Conservation (phyloP, 257 asterid species). For the Capsicum rhomboideum region DNA sequence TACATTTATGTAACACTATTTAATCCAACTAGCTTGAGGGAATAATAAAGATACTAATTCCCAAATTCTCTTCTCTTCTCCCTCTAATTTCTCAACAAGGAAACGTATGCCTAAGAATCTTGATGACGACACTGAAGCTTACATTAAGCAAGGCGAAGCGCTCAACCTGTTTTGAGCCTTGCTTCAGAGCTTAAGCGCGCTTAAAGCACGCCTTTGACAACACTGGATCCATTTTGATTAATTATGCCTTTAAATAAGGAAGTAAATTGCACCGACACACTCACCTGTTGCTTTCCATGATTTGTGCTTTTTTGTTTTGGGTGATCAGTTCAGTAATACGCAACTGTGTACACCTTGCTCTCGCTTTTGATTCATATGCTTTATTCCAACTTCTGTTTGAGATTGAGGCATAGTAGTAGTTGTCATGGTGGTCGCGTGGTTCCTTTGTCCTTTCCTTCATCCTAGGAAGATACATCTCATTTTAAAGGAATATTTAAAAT, state of each 20-base stretch:
- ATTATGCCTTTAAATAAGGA: background rate
- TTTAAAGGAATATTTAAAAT: background rate
- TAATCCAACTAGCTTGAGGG: too few relatives aligned
- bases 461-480: background rate
- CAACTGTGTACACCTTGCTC: background rate
- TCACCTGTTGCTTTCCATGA: background rate
- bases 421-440: background rate
- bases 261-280: background rate
- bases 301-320: background rate
- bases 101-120: too few relatives aligned
- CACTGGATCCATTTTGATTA: background rate
- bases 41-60: too few relatives aligned
- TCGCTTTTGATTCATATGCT: slow-evolving; percentile 15
- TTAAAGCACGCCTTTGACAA: too few relatives aligned
- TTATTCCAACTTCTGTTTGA: background rate
- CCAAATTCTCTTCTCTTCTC: too few relatives aligned
- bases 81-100: too few relatives aligned
- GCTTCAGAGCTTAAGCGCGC: too few relatives aligned
- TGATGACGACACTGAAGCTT: too few relatives aligned
- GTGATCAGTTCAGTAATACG: background rate
- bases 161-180: too few relatives aligned
- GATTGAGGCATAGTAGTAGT: background rate
- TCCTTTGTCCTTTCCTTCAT: background rate
- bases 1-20: too few relatives aligned
- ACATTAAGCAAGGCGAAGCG: too few relatives aligned